phyloP scores from a whole-genome alignment of 148 eudicot genomes.

The Persicaria tinctoria region DNA sequence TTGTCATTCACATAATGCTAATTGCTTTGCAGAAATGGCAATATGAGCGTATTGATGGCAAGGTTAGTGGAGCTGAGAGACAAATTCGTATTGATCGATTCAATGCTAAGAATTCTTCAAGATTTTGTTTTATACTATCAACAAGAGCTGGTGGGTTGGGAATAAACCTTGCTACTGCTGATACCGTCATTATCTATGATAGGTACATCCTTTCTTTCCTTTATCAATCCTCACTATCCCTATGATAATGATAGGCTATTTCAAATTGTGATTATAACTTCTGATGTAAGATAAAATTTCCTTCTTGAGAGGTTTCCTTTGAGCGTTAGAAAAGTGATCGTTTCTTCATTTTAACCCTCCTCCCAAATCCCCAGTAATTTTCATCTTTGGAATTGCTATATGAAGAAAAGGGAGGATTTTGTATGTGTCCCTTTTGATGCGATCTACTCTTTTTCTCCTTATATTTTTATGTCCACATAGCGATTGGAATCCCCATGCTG shows the following conservation, averaged over 20 bases:
- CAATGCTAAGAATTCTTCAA: conserved; percentile 84
- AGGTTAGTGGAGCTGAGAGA: conserved; percentile 91
- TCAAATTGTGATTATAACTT: neutral
- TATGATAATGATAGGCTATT: neutral
- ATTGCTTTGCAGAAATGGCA: conserved; percentile 61
- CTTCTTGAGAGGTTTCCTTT: neutral
- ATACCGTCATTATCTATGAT: conserved; percentile 97
- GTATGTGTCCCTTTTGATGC: neutral
- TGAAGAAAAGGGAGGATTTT: neutral
- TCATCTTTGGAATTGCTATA: neutral
- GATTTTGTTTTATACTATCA: conserved; percentile 89
- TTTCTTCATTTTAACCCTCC: neutral
- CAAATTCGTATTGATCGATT: conserved; percentile 95
- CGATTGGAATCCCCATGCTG: conserved; percentile 99
- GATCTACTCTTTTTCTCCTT: neutral
- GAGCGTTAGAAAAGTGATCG: neutral
- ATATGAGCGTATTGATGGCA: conserved; percentile 96
- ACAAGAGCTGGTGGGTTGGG: conserved; percentile 99
- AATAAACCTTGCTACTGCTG: conserved; percentile 99
- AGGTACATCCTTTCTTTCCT: conserved; percentile 35
- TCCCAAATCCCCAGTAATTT: neutral
- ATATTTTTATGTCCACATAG: conserved; percentile 23
- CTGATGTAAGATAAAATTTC: neutral
- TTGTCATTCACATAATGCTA: neutral
- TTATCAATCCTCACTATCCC: conserved; percentile 1